phyloP scores from a whole-genome alignment of 768 basidiomycete genomes.

The Melanogaster broomeanus region DNA sequence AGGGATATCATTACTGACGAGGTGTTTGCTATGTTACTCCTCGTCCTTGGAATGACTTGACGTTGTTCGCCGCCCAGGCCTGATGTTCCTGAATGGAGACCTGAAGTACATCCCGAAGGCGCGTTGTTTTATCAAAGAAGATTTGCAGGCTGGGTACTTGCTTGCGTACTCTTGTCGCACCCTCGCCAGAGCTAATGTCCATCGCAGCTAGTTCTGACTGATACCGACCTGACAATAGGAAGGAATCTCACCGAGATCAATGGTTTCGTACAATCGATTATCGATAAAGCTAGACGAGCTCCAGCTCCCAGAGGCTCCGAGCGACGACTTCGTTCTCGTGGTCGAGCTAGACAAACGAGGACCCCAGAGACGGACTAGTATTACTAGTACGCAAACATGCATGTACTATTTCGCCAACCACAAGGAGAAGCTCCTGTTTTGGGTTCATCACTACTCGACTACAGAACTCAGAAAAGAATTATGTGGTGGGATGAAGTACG shows the following conservation, averaged over 20 bases:
- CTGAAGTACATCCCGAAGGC: constrained; percentile 30
- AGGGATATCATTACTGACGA: background rate
- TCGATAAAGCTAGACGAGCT: background rate
- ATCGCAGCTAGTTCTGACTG: background rate
- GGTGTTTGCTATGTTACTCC: background rate
- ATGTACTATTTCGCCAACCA: constrained; percentile 12
- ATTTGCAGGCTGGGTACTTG: constrained; percentile 12
- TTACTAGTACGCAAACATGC: background rate
- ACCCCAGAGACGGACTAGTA: too few species aligned
- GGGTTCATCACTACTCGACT: constrained; percentile 2
- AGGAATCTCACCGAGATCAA: background rate
- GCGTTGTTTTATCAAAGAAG: constrained; percentile 20
- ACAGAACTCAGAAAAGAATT: background rate
- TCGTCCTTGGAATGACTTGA: background rate
- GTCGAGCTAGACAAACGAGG: constrained; percentile 7
- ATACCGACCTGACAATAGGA: constrained; percentile 1
- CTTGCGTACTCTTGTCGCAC: background rate
- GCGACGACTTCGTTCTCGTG: background rate
- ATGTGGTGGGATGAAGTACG: constrained; percentile 2
- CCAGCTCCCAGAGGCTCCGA: background rate
- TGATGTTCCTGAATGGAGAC: background rate
- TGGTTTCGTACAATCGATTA: background rate
- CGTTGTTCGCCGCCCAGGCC: background rate
- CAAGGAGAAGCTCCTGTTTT: constrained; percentile 7
- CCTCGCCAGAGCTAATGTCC: background rate